A percentile compares a stretch with the other conserved stretches of the same genome.
These are phyloP conservation scores for Psophocarpus tetragonolobus DNA, from an alignment of 306 rosid genomes.

Conservation along the genomic window DNA sequence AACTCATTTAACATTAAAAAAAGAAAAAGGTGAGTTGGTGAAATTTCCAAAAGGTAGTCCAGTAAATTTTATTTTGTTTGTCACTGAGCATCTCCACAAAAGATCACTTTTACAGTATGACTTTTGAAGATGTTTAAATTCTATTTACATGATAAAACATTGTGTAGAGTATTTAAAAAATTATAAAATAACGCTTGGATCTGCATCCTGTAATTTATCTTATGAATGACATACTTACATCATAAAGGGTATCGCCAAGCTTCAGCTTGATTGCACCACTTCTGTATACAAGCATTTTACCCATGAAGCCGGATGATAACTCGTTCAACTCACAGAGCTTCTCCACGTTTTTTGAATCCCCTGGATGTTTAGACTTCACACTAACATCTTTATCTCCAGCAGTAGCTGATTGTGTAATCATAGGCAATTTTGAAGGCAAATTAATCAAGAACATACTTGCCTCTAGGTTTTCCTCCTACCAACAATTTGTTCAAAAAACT, in stretches of 20 bases:
- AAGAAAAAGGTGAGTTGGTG: background rate
- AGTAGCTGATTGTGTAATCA: constrained; percentile 36
- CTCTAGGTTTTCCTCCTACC: constrained; percentile 77
- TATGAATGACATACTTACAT: constrained; percentile 54
- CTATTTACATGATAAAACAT: background rate
- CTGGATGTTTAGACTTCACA: constrained; percentile 32
- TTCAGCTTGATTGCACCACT: constrained; percentile 84
- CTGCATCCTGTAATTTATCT: constrained; percentile 14
- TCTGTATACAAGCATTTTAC: constrained; percentile 79
- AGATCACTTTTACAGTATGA: background rate
- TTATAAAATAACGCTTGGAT: background rate
- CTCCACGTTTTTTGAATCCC: constrained; percentile 22
- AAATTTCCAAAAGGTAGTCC: background rate
- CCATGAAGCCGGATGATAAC: constrained; percentile 72
- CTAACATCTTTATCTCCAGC: constrained; percentile 33
- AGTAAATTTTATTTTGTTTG: background rate
- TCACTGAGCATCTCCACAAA: background rate
- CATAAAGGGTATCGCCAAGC: constrained; percentile 72
- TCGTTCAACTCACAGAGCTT: constrained; percentile 48
- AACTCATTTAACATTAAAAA: background rate
- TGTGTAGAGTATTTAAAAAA: background rate
- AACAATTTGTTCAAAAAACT: constrained; percentile 33
- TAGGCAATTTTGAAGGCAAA: constrained; percentile 62
- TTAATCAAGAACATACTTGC: constrained; percentile 58
- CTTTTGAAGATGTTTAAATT: background rate